These are phyloP conservation scores for Dipodascus geniculatus DNA, from an alignment of 805 yeast genomes.

Conservation along the genomic window DNA sequence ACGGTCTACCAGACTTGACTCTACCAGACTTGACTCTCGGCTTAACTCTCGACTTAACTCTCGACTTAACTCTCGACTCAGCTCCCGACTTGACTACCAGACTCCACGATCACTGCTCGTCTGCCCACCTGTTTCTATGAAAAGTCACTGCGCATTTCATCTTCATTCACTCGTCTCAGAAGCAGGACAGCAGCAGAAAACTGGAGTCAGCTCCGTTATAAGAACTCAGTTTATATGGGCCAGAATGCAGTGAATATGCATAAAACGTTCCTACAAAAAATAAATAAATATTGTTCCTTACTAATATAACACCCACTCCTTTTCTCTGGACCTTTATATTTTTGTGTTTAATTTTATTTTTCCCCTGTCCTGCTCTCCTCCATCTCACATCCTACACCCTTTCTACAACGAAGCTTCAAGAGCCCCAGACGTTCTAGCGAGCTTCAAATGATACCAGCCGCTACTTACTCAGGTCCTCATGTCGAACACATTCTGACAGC, in stretches of 20 bases:
- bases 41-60: no score
- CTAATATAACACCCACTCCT: not conserved
- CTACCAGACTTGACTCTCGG: no score
- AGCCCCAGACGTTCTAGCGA: not conserved
- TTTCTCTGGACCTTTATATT: not conserved
- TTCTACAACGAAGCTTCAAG: not conserved
- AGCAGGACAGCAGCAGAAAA: no score
- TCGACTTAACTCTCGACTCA: no score
- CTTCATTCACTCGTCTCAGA: no score
- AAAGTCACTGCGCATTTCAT: no score
- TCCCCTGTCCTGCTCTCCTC: not conserved
- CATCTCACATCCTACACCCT: not conserved
- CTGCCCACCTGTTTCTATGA: no score
- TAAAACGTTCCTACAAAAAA: not conserved
- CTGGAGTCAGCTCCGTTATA: no score
- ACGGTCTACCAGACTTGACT: no score
- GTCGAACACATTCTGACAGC: conserved; percentile 54
- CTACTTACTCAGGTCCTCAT: conserved; percentile 19
- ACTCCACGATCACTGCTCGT: no score
- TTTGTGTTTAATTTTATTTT: not conserved
- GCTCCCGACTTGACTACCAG: no score
- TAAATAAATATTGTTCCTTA: not conserved
- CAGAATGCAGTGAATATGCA: not conserved
- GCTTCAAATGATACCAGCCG: not conserved
- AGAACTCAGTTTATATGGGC: not conserved